Base-by-base conservation (phyloP, 768 basidiomycete genomes). In the Pisolithus albus region DNA sequence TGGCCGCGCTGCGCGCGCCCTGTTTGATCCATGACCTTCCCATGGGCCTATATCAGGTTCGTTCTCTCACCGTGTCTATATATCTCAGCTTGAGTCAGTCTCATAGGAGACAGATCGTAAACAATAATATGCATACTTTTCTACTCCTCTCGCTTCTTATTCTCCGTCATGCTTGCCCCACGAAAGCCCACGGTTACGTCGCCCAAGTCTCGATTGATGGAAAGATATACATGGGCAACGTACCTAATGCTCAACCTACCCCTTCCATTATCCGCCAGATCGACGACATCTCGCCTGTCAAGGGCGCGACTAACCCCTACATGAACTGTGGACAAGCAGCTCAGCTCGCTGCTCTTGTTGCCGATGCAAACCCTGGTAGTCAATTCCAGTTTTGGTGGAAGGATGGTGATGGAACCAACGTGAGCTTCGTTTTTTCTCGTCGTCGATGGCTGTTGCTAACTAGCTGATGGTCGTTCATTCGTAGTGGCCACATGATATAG, bases 261-360 rank as follows among this genome's bases (percentile, higher is more conserved):
- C 65, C 73, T 7, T 67, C 70, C 46, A 72, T 76, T 21, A 70
- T 81, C 39, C 76, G 78, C 19, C 70, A 71, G 47, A 69, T 81
- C 46, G 61, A 69, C 50, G 62, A 61, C 55, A 71, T 73, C 52
- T 53, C 63, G 0, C 79, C 80, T 1, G 75, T 79, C 53, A 79
- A 86, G 64, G 81, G 81, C 37, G 76, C 82, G 18, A 66, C 50
- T 36, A 86, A 85, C 58, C 59, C 75, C 2, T 72, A 70, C 47
- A 46, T 85, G 10, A 83, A 78, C 64, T 88, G 86, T 56, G 86
- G 86, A 10, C 67, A 72, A 18, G 66, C 73, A 32, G 78, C 83
- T 3, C 66, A 72, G 45, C 64, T 70, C 1, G 85, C 81, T 0
- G 53, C 72, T 5, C 67, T 77, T 34, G 72, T 79, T 44, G 81